These are phyloP conservation scores for Posidonia oceanica DNA, from an alignment of 116 monocot genomes.

Conservation along the genomic window DNA sequence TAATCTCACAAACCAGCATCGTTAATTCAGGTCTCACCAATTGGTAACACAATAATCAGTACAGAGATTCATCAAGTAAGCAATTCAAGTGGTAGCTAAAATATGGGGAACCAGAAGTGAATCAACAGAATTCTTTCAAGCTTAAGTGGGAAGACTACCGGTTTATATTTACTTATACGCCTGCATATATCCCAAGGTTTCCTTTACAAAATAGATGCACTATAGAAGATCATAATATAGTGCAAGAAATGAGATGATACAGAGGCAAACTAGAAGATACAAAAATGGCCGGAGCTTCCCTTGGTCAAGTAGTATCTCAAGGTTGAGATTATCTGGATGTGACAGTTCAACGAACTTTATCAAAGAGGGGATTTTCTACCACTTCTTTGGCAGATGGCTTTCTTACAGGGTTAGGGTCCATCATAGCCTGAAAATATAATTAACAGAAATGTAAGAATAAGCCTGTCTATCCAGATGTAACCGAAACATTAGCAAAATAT, in stretches of 20 bases:
- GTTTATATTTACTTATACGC: too few species aligned
- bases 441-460: not conserved
- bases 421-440: slow-evolving; percentile 59
- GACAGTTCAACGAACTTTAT: slow-evolving; percentile 9
- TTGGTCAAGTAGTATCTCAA: not conserved
- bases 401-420: slow-evolving; percentile 76
- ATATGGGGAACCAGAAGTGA: too few species aligned
- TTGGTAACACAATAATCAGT: too few species aligned
- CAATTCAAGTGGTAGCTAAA: too few species aligned
- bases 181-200: not conserved
- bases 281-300: not conserved
- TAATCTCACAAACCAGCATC: too few species aligned
- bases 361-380: slow-evolving; percentile 52
- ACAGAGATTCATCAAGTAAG: too few species aligned
- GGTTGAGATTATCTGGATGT: not conserved
- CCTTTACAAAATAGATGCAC: not conserved
- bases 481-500: not conserved
- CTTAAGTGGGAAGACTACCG: too few species aligned
- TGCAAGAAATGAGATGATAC: not conserved
- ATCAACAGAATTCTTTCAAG: too few species aligned
- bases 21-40: too few species aligned
- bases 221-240: not conserved
- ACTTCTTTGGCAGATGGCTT: slow-evolving; percentile 80
- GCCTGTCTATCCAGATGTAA: not conserved
- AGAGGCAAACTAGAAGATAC: not conserved